Base-by-base conservation (phyloP, 2,329 filamentous ascomycete species). In the Aspergillus piperis region DNA sequence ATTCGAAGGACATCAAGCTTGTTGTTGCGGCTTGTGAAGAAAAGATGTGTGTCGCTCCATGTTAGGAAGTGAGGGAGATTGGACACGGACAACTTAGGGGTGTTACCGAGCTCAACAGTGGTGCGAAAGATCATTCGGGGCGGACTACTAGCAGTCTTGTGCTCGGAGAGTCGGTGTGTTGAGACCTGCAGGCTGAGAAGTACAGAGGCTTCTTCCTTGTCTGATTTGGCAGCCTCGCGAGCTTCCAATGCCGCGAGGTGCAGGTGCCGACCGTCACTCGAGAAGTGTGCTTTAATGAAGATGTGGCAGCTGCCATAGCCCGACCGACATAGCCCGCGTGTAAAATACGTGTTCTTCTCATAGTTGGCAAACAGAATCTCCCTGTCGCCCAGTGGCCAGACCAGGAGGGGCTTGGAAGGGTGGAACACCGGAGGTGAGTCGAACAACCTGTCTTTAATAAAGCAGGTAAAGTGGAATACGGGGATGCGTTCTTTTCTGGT, bases 241-340 rank as follows among this genome's bases (percentile, higher is more conserved):
- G 51, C 57, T 17, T 59, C 57, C 3, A 59, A 47, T 11, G 39
- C 39, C 1, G 57, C 57, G 30, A 59, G 30, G n/a, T 59, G 57
- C 23, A 59, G 51, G 17, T 59, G 32, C 11, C 19, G 23, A 3
- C 57, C 57, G 51, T 39, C 23, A 11, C 21, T 11, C 30, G 57
- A 55, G 17, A 59, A 59, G 17, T 59, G 51, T 1, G 19, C 15
- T 15, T 55, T 59, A 1, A 39, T 44, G 11, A 54, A 54, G 10
- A 59, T 15, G n/a, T 59, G 57, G 23, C 57, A 30, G 50, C 57
- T 59, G 8, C 23, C 7, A 32, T 27, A 38, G 21, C 21, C 44
- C 8, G 57, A 48, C 1, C 39, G 41, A 23, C 57, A 25, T 13
- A 59, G 41, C 52, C 41, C 27, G n/a, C 57, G 21, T 5, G 21